Evolutionary conservation across 768 basidiomycete species (phyloP).

Genomic region (Tylopilus vinaceipallidus): DNA sequence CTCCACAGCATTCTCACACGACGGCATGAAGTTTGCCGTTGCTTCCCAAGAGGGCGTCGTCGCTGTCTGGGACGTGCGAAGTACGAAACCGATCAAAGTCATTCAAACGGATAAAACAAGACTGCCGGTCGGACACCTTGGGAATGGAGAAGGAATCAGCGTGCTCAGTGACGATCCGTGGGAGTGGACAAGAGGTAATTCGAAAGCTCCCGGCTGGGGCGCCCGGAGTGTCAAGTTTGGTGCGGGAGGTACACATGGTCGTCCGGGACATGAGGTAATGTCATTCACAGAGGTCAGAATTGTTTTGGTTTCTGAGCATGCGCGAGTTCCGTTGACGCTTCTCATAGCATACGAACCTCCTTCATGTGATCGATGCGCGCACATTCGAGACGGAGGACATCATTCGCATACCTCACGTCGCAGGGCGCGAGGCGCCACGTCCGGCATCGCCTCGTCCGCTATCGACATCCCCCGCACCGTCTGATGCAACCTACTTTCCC

Average conservation of each 20-base stretch:
- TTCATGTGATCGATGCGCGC: slow-evolving; percentile 84
- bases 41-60: slow-evolving; percentile 81
- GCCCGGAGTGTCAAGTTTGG: slow-evolving; percentile 86
- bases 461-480: slow-evolving; percentile 10
- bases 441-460: slow-evolving; percentile 10
- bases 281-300: slow-evolving; percentile 81
- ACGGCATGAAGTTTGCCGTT: slow-evolving; percentile 78
- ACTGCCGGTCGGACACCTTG: slow-evolving; percentile 25
- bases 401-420: slow-evolving; percentile 51
- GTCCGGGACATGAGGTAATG: slow-evolving; percentile 68
- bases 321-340: slow-evolving; percentile 7
- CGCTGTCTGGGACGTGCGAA: slow-evolving; percentile 81
- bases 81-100: slow-evolving; percentile 65
- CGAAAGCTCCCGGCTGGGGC: slow-evolving; percentile 76
- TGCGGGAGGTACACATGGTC: slow-evolving; percentile 48
- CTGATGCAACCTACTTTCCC: slow-evolving; percentile 9
- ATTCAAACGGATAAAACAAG: slow-evolving; percentile 53
- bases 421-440: slow-evolving; percentile 15
- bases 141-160: slow-evolving; percentile 43
- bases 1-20: slow-evolving; percentile 73
- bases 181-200: slow-evolving; percentile 61
- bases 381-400: slow-evolving; percentile 81
- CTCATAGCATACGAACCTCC: slow-evolving; percentile 68
- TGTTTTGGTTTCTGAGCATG: neutral
- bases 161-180: slow-evolving; percentile 64